Base-by-base conservation (phyloP, 2,329 filamentous ascomycete species). In the Monilinia polystroma region DNA sequence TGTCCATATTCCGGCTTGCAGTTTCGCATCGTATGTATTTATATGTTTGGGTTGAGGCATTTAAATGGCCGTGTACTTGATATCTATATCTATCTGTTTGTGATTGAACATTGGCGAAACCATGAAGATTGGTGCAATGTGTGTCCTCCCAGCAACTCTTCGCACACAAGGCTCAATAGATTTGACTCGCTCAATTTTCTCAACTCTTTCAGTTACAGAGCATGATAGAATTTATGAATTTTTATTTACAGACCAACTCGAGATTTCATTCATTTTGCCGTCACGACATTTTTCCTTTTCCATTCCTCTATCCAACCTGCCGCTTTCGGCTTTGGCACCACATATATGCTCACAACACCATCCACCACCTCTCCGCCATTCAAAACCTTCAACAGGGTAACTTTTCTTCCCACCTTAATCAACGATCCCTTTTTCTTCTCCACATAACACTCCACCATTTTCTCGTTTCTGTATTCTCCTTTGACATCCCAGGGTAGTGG, bases 351-450 rank as follows among this genome's bases (percentile, higher is more conserved):
- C 32, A 98, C 85, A 70, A 98, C 79, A 41, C 92, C 90, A 78
- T 99, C 94, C 57, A 96, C 87, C 12, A 99, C 84, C 79, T 96
- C 93, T 8, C 91, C 92, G 11, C 86, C 86, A 11, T 82, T 82
- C 70, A 98, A 78, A 41, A 94, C 85, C 80, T 92, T 91, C 62
- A 92, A 78, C 72, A 98, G 77, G 26, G 86, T 82, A 70, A 95
- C 83, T 76, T 94, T 95, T 84, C 91, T 93, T 58, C 95, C 94
- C 29, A 93, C 88, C 80, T 96, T 97, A 74, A 97, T 86, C 73
- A 99, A 78, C 0, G 93, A 93, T 0, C 93, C 93, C 0, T 82
- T 81, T 4, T 80, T 79, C 0, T 93, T 98, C 81, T 97, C 93
- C 82, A 96, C 90, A 78, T 92, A 98, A 74, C 92, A 95, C 72